Evolutionary conservation across 78 protist genomes (phyloP), one percentile per base, ranked within the genome.

Genomic region (Dictyostelium firmibasis): DNA sequence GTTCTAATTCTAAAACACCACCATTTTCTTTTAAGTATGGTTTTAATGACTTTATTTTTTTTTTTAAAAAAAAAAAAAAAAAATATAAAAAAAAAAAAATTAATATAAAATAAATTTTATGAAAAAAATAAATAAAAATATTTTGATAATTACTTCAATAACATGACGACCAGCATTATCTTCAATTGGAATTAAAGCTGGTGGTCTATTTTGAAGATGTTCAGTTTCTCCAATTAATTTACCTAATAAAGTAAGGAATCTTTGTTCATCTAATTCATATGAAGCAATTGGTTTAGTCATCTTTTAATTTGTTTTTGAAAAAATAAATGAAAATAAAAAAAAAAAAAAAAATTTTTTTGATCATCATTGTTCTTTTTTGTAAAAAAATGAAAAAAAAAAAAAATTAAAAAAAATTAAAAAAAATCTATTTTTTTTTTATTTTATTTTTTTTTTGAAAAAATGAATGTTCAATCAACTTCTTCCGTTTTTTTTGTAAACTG

Each of bases 131-230:
- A 29, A 33, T 33, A 14, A 14, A 67, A 11, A 10, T 44, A 50
- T 7, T 64, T 20, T 23, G 23, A 4, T 33, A 27, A 23, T 38
- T 50, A 38, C 91, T 13, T 75, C 85, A n/a, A 85, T 47, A 25
- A 85, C 91, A 70, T 83, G 91, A 74, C 91, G 84, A 79, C 96
- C 92, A 3, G 92, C 92, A 78, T 85, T 82, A 47, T 85, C 96
- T 74, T 92, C 93, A 35, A 43, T 43, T 74, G 88, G 91, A 53
- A 92, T 75, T 41, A 79, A 75, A 25, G 76, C 78, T 20, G 92
- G 96, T 83, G 96, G 87, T 57, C 67, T 27, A 33, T 83, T 93
- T 60, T 93, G 96, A 14, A 93, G 81, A 20, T 77, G 25, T 75
- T 93, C 62, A 33, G 86, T 53, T 47, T 93, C 93, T 41, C 74